These are phyloP conservation scores for Solanum hybrid DNA, from an alignment of 305 asterid genomes.

Conservation along the genomic window DNA sequence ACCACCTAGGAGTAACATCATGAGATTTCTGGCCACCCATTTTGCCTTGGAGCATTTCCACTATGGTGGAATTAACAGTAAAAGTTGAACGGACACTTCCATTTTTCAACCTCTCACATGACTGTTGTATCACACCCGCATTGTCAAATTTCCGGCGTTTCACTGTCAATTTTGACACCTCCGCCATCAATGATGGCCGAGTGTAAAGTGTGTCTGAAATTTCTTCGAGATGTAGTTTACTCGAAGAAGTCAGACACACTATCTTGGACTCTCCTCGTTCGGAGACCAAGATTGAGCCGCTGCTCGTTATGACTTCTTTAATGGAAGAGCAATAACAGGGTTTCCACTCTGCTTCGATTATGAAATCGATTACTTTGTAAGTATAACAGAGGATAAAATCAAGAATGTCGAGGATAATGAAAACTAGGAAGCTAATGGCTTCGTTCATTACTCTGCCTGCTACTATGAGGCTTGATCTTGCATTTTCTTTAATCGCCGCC, in stretches of 20 bases:
- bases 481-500: conserved; percentile 3
- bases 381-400: conserved; percentile 59
- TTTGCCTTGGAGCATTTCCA: conserved; percentile 63
- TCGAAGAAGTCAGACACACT: conserved; percentile 44
- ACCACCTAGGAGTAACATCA: conserved; percentile 60
- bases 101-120: conserved; percentile 12
- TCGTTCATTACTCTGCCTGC: conserved; percentile 46
- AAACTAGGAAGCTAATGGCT: conserved; percentile 46
- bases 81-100: conserved; percentile 25
- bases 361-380: conserved; percentile 45
- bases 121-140: neutral
- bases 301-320: conserved; percentile 28
- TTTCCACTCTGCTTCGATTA: conserved; percentile 70
- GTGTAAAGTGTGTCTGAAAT: conserved; percentile 84
- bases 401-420: conserved; percentile 43
- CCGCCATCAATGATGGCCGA: conserved; percentile 52
- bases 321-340: conserved; percentile 68
- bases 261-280: conserved; percentile 67
- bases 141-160: conserved; percentile 19
- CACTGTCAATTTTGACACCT: conserved; percentile 45
- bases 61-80: conserved; percentile 52
- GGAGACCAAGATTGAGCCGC: conserved; percentile 61
- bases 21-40: conserved; percentile 31
- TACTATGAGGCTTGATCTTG: conserved; percentile 15
- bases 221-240: conserved; percentile 62